phyloP scores from a whole-genome alignment of 805 yeast genomes.

The Jamesozyma spencerorum region DNA sequence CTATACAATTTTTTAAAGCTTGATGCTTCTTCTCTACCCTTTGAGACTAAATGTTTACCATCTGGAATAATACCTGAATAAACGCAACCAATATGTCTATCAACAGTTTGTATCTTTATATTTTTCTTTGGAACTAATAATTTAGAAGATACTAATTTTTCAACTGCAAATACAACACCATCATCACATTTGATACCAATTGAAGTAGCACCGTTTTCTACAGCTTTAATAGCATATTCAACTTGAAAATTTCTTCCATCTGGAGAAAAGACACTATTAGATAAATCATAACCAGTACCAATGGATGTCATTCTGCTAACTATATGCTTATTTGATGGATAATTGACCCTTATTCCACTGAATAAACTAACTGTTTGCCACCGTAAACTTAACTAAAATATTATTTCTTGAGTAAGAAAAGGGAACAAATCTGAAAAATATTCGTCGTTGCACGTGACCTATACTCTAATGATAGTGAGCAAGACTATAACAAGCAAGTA shows the following conservation, averaged over 20 bases:
- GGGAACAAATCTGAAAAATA: no score
- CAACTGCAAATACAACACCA: conserved; percentile 97
- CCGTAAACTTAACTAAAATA: no score
- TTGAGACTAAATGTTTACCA: conserved; percentile 84
- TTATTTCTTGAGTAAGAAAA: no score
- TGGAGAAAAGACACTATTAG: conserved; percentile 83
- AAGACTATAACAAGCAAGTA: no score
- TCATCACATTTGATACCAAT: conserved; percentile 87
- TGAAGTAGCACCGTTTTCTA: conserved; percentile 93
- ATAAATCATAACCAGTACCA: conserved; percentile 98
- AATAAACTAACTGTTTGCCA: no score
- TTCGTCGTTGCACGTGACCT: no score
- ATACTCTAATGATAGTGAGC: no score
- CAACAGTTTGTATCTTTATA: conserved; percentile 85
- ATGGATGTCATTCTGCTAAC: conserved; percentile 59
- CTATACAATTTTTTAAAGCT: conserved; percentile 70
- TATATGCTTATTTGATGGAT: no score
- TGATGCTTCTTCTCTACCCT: conserved; percentile 87
- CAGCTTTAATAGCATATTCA: conserved; percentile 95
- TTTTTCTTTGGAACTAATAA: conserved; percentile 82
- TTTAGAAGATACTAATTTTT: conserved; percentile 79
- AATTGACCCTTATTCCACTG: no score
- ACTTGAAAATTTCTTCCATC: conserved; percentile 96
- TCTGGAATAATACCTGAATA: conserved; percentile 95
- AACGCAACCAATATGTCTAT: conserved; percentile 87